Evolutionary conservation across 257 asterid genomes (phyloP).

Genomic region (Schizonepeta tenuifolia): DNA sequence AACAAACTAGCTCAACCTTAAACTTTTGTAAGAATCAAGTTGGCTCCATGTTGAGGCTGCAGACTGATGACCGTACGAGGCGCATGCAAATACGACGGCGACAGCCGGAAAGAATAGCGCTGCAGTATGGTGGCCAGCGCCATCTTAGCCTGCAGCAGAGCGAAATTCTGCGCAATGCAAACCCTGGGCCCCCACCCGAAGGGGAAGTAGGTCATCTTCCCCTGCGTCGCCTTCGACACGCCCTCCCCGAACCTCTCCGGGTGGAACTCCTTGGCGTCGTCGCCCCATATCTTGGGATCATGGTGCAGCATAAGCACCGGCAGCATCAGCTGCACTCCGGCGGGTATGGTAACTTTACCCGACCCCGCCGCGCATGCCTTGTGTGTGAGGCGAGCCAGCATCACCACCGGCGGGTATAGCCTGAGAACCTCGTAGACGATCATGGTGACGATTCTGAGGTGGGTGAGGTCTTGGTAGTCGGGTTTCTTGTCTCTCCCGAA

Average conservation of each 20-base stretch:
- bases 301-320: constrained; percentile 39
- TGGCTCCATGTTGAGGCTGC: constrained; percentile 45
- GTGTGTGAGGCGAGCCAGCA: not conserved
- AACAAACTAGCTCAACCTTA: not conserved
- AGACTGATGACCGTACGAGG: constrained; percentile 30
- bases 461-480: constrained; percentile 34
- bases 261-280: constrained; percentile 35
- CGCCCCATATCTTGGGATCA: constrained; percentile 39
- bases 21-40: constrained; percentile 30
- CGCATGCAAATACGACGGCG: constrained; percentile 43
- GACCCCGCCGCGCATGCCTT: not conserved
- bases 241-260: constrained; percentile 44
- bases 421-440: constrained; percentile 44
- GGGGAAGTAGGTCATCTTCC: constrained; percentile 28
- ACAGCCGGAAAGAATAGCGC: constrained; percentile 34
- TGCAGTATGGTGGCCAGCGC: constrained; percentile 42
- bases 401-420: constrained; percentile 37
- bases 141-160: constrained; percentile 42
- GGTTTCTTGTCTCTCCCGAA: constrained; percentile 38
- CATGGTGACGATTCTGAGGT: constrained; percentile 46
- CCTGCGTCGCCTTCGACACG: constrained; percentile 33
- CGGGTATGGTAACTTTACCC: constrained; percentile 33
- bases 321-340: constrained; percentile 29
- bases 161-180: constrained; percentile 45
- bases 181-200: constrained; percentile 45